Percentiles rank a stretch among this genome's conserved stretches.
phyloP scores from a whole-genome alignment of 2,329 filamentous ascomycete species.

The Paraphoma sp. region DNA sequence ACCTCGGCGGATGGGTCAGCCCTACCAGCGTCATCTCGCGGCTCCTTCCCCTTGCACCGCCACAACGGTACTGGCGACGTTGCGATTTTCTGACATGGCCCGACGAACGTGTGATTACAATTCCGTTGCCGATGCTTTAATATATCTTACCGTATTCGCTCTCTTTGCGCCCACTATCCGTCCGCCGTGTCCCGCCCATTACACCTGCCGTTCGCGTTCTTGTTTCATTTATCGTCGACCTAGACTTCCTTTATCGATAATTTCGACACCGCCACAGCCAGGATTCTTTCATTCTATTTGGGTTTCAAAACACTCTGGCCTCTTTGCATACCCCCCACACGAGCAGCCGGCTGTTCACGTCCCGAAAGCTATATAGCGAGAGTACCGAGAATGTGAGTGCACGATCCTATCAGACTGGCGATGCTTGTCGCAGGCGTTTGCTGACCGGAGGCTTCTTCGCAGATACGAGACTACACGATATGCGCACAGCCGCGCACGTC shows the following conservation, averaged over 20 bases:
- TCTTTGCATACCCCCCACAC: constrained; percentile 40
- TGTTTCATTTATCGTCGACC: constrained; percentile 30
- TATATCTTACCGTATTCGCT: constrained; percentile 25
- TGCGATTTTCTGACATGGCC: constrained; percentile 35
- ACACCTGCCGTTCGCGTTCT: constrained; percentile 16
- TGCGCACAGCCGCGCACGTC: constrained; percentile 61
- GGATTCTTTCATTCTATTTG: constrained; percentile 22
- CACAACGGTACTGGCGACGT: constrained; percentile 40
- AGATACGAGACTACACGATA: constrained; percentile 34
- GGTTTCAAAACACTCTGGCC: constrained; percentile 46
- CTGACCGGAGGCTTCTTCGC: constrained; percentile 39
- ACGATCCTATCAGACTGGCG: constrained; percentile 14
- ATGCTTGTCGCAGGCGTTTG: constrained; percentile 39
- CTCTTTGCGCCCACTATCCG: constrained; percentile 15
- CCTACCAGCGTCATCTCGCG: constrained; percentile 23
- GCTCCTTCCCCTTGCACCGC: constrained; percentile 22
- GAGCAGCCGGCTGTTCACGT: constrained; percentile 25
- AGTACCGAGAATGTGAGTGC: constrained; percentile 23
- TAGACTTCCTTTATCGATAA: constrained; percentile 28
- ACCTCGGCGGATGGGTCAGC: constrained; percentile 16
- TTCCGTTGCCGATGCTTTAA: constrained; percentile 15
- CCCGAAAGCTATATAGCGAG: constrained; percentile 32
- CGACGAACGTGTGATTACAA: constrained; percentile 44
- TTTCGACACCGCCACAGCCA: constrained; percentile 27
- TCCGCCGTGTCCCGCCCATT: constrained; percentile 15